Evolutionary conservation across 2,329 filamentous ascomycete genomes (phyloP), one percentile per base, ranked within the genome.

Genomic region (Nemania sp.): DNA sequence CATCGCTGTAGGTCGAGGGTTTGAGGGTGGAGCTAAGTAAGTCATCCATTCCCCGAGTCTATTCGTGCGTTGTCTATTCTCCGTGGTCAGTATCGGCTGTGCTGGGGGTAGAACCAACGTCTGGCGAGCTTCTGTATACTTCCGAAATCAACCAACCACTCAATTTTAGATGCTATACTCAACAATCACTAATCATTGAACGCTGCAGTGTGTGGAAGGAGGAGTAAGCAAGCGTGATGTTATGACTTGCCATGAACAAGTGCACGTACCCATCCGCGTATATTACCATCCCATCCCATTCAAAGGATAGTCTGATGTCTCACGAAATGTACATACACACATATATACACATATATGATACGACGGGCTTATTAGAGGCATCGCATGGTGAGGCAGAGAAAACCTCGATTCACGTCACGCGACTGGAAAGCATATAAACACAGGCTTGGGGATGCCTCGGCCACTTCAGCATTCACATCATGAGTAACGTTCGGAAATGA

Each of bases 1-100:
- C 55, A 66, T 69, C 55, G 55, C 67, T 29, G 75, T 87, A 70
- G 82, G 85, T 87, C 80, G 83, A 52, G 69, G 62, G 7, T 61
- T 55, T 35, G 67, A 68, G 49, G 64, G 57, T 18, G 55, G 26
- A 32, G 41, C 67, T 22, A 69, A 69, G 68, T 66, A 69, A 64
- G 66, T 69, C 32, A 53, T 32, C 5, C 4, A 32, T 26, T 59
- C 38, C 35, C 38, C 26, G 51, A 51, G 52, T 49, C 35, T 53
- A 60, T 55, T 13, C 29, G 32, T 15, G 35, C 32, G 51, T 35
- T 35, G 29, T 22, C 27, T 20, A 6, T 15, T 20, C 32, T 24
- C 55, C n/a, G 54, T 3, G 3, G 5, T 3, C 35, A 41, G 41
- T 24, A 35, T 43, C 41, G 29, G 52, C 20, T 26, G n/a, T n/a